Percentiles rank a stretch among this genome's conserved stretches.
Conservation (phyloP, 202 grass and related monocot genomes). For the Setaria italica region DNA sequence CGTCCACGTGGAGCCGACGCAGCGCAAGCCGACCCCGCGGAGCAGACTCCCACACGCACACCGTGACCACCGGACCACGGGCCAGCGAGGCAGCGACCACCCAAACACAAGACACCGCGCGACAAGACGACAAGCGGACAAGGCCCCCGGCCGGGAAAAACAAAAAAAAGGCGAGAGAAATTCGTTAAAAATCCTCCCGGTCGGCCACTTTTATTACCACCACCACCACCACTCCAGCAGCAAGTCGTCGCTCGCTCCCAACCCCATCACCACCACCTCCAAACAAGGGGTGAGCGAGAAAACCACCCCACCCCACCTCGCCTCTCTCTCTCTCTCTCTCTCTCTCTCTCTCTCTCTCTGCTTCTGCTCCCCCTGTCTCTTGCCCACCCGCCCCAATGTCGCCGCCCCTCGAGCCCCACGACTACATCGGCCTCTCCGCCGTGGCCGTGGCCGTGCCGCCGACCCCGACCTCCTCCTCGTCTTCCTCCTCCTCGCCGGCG, state of each 20-base stretch:
- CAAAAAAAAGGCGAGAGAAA: constrained; percentile 22
- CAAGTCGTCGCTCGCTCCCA: constrained; percentile 31
- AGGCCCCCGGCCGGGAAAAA: background rate
- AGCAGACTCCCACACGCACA: background rate
- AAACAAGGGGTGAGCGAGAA: background rate
- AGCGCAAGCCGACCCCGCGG: background rate
- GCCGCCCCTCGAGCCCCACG: constrained; percentile 71
- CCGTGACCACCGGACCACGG: background rate
- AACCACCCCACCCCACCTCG: background rate
- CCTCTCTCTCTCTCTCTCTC: background rate
- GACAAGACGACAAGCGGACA: constrained; percentile 57
- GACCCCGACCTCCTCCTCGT: constrained; percentile 48
- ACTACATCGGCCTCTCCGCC: constrained; percentile 79
- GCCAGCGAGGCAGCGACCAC: background rate
- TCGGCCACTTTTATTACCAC: constrained; percentile 57
- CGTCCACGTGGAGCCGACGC: constrained; percentile 18
- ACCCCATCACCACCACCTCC: background rate
- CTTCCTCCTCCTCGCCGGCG: constrained; percentile 51
- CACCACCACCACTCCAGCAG: background rate
- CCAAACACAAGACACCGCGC: constrained; percentile 7
- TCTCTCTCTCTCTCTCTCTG: background rate
- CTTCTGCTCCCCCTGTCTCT: background rate
- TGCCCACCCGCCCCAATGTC: constrained; percentile 49
- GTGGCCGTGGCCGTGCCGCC: constrained; percentile 36
- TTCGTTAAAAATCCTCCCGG: constrained; percentile 51